Evolutionary conservation across 257 asterid species (phyloP).

Genomic region (Fraxinus quadrangulata): DNA sequence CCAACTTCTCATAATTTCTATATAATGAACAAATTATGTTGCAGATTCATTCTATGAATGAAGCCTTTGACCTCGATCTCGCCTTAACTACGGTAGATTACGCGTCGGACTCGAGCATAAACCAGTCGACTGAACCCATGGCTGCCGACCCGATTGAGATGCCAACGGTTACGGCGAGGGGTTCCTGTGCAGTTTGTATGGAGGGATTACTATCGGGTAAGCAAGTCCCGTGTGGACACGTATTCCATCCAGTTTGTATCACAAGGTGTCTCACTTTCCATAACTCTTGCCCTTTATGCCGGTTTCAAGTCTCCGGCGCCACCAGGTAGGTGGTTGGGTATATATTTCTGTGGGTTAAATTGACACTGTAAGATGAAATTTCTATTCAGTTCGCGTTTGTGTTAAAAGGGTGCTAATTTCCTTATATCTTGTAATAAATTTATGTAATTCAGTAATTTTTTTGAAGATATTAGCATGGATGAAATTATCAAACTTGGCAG

Average conservation of each 20-base stretch:
- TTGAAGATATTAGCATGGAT: too few relatives aligned
- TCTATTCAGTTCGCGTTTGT: too few relatives aligned
- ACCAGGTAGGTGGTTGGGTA: neutral
- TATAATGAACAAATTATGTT: neutral
- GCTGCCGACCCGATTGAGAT: conserved; percentile 19
- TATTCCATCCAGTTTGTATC: conserved; percentile 40
- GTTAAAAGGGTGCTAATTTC: too few relatives aligned
- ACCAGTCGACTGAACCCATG: neutral
- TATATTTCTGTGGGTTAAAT: too few relatives aligned
- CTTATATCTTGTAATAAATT: too few relatives aligned
- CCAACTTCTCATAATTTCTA: neutral
- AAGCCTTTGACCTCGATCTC: conserved; percentile 36
- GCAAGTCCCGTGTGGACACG: conserved; percentile 41
- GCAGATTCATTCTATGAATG: conserved; percentile 16
- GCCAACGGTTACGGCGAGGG: conserved; percentile 29
- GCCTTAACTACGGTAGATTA: conserved; percentile 35
- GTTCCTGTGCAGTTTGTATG: conserved; percentile 34
- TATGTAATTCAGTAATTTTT: too few relatives aligned
- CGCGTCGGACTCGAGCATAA: neutral
- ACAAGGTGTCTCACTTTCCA: conserved; percentile 33
- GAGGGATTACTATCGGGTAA: conserved; percentile 28
- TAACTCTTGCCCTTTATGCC: conserved; percentile 43
- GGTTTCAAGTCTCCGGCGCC: conserved; percentile 15
- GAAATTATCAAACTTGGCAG: too few relatives aligned
- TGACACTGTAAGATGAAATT: too few relatives aligned